Base-by-base conservation (phyloP, 768 basidiomycete genomes). In the Naganishia kalamii region DNA sequence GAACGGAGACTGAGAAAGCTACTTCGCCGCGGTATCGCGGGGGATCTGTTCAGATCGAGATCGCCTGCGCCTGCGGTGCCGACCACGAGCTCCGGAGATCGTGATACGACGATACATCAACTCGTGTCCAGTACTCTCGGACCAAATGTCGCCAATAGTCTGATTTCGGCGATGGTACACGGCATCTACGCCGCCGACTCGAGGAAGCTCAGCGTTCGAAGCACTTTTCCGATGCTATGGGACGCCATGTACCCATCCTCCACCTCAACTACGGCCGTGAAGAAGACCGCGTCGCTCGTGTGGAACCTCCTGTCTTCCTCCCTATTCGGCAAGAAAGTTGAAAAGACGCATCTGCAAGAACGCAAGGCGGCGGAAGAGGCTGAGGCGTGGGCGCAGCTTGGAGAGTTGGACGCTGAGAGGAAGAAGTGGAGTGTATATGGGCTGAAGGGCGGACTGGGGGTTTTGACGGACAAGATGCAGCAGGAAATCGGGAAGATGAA, bases 141-240 rank as follows among this genome's bases (percentile, higher is more conserved):
- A 0, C 75, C 81, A 6, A 77, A 81, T 1, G 84, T 93, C 70
- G 90, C 93, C 0, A 83, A 85, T 17, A 82, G 83, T 2, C 82
- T 97, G 62, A 85, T 88, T 44, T 90, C 83, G 35, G 87, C 93
- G 0, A 80, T 96, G 65, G 85, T 92, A 0, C 93, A 96, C 72
- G 94, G 94, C 0, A 88, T 98, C 62, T 97, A 97, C 74, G 92
- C 91, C 1, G 85, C 90, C 0, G 91, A 94, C 71, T 84, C 92
- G 1, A 80, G 88, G 2, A 71, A 80, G 43, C 78, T 98, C 19
- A 90, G 89, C 65, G 81, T 91, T 2, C 84, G 87, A 3, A 83
- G 90, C 1, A 84, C 90, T 1, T 90, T 96, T 72, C 87, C 89
- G 0, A 79, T 81, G 2, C 69, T 96, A 60, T 88, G 85, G 83